Evolutionary conservation across 169 alveolate genomes (phyloP).

Genomic region (Plasmodium vivax): DNA sequence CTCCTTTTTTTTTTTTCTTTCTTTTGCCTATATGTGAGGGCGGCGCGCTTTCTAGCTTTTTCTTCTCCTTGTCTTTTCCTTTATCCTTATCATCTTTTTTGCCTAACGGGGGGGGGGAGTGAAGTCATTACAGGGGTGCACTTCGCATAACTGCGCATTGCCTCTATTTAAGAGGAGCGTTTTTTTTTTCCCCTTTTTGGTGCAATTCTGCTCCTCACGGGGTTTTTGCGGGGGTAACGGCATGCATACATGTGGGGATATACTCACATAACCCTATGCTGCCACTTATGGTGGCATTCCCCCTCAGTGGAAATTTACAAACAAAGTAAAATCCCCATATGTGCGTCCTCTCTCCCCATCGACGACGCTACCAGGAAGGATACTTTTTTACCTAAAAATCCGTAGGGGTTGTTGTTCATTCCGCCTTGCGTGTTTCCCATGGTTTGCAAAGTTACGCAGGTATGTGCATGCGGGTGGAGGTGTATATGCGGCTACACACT

Average conservation of each 20-base stretch:
- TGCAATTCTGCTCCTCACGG: background rate
- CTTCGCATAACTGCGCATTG: background rate
- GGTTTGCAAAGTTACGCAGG: background rate
- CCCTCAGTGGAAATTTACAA: background rate
- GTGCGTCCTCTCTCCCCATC: background rate
- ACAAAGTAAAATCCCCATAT: background rate
- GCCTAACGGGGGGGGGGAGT: background rate
- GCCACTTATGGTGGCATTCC: background rate
- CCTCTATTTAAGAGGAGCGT: background rate
- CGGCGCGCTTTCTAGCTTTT: constrained; percentile 78
- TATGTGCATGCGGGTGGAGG: background rate
- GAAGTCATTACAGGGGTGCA: background rate
- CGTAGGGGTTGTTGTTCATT: constrained; percentile 67
- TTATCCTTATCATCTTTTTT: constrained; percentile 71
- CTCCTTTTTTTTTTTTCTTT: constrained; percentile 63
- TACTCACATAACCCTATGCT: background rate
- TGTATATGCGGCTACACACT: background rate
- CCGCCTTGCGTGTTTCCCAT: constrained; percentile 72
- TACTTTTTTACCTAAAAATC: constrained; percentile 53
- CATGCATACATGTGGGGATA: background rate
- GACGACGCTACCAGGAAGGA: background rate
- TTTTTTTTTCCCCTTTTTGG: background rate
- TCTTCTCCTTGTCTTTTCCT: constrained; percentile 77
- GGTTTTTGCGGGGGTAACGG: background rate
- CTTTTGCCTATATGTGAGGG: constrained; percentile 69